These are phyloP conservation scores for Cardamine chenopodiifolia DNA, from an alignment of 345 rosid genomes.

Conservation along the genomic window DNA sequence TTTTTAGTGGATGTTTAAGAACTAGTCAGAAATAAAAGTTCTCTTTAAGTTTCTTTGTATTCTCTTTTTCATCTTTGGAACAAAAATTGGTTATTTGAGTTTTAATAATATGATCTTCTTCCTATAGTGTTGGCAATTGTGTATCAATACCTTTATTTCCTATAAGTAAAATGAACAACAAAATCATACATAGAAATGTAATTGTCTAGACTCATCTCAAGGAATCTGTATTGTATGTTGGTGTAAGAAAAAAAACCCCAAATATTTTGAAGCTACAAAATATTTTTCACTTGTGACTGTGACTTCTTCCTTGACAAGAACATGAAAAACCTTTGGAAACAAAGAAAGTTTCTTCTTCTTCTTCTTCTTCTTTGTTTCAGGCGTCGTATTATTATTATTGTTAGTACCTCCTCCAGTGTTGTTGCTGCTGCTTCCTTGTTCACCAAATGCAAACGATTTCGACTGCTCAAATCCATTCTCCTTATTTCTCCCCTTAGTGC, in stretches of 20 bases:
- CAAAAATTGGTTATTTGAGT: slow-evolving; percentile 18
- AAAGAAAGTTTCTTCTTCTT: slow-evolving; percentile 75
- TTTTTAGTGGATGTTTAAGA: slow-evolving; percentile 24
- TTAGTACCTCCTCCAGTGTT: slow-evolving; percentile 9
- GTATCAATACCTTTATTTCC: slow-evolving; percentile 24
- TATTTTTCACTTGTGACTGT: slow-evolving; percentile 36
- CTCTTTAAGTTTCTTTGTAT: slow-evolving; percentile 29
- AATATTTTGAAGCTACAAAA: neutral
- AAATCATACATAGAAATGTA: slow-evolving; percentile 13
- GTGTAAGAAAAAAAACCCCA: neutral
- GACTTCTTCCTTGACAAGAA: slow-evolving; percentile 63
- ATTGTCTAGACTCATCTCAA: slow-evolving; percentile 31
- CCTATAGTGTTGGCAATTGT: neutral
- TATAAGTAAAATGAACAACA: slow-evolving; percentile 16
- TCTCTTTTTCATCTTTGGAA: neutral
- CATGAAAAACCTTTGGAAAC: slow-evolving; percentile 73
- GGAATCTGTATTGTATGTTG: slow-evolving; percentile 23
- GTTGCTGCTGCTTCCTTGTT: slow-evolving; percentile 32
- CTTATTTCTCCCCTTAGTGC: slow-evolving; percentile 46
- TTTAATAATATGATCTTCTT: slow-evolving; percentile 20
- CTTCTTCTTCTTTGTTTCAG: slow-evolving; percentile 51
- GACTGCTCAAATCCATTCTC: slow-evolving; percentile 21
- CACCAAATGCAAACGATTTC: slow-evolving; percentile 37
- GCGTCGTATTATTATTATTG: slow-evolving; percentile 19
- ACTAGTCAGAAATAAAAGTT: slow-evolving; percentile 26